Base-by-base conservation (phyloP, 164 flowering plant genomes). In the Tetracentron sinense region DNA sequence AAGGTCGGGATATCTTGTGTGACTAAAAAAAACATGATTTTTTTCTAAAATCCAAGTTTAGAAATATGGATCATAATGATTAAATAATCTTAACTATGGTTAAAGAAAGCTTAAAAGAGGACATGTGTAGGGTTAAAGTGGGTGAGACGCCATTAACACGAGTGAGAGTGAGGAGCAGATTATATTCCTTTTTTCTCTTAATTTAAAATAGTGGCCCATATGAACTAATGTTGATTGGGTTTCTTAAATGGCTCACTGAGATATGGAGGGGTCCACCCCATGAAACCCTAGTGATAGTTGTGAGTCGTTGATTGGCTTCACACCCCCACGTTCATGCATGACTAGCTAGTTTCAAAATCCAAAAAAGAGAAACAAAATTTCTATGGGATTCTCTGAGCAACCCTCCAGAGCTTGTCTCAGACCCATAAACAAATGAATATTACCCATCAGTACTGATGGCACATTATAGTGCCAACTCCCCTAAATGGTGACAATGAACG, bases 281-380 rank as follows among this genome's bases (percentile, higher is more conserved):
- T 65, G 19, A 50, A 65, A 30, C 29, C 6, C 47, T 35, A 22
- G 20, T 63, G 30, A 26, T 58, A 23, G 28, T 23, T 26, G n/a
- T n/a, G 15, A 58, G 3, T 60, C 50, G 14, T 20, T 35, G 49
- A 58, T 57, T 65, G 59, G 63, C 51, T 66, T 4, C 49, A 17
- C 53, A 53, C 60, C 56, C 78, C 75, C 82, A 78, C 73, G 77
- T 72, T 78, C 71, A 11, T 68, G 75, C 78, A 72, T 69, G 76
- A 63, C 64, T 54, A 59, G 17, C 49, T 53, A 23, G 22, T 16
- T 33, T 38, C 14, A 8, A 55, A 53, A 26, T 42, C 68, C 69
- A 74, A 52, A 54, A 72, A 26, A 72, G 50, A 75, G n/a, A n/a
- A n/a, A 78, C 74, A 78, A 72, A 71, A 38, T 70, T 48, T 29